Conservation (phyloP, 495 filamentous ascomycete species). For the Darksidea phi region DNA sequence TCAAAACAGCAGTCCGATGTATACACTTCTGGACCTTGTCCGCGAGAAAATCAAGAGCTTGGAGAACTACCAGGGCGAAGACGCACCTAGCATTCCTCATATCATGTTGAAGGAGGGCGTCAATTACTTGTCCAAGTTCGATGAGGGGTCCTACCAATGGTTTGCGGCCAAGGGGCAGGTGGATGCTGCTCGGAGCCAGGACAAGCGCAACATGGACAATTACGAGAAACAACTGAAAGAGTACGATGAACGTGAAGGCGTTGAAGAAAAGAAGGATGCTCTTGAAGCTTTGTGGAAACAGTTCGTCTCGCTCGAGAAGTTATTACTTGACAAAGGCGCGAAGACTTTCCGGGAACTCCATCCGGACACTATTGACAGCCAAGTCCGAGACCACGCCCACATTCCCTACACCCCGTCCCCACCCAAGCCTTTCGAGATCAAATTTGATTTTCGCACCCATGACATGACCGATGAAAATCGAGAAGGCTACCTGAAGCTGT, state of each 20-base stretch:
- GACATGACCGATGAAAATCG: conserved; percentile 54
- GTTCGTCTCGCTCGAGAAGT: conserved; percentile 54
- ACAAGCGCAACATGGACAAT: conserved; percentile 30
- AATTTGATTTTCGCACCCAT: conserved; percentile 44
- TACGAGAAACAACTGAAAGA: conserved; percentile 39
- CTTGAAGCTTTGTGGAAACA: conserved; percentile 50
- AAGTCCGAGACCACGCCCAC: conserved; percentile 34
- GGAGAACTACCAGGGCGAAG: conserved; percentile 45
- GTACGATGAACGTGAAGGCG: conserved; percentile 40
- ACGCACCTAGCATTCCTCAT: conserved; percentile 16
- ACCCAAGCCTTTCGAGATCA: conserved; percentile 47
- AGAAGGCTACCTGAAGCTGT: conserved; percentile 58
- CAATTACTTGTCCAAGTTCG: conserved; percentile 48
- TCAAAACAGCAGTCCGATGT: neutral
- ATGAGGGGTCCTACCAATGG: conserved; percentile 54
- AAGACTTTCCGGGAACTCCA: conserved; percentile 65
- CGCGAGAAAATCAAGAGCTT: conserved; percentile 50
- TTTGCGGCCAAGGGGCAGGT: conserved; percentile 48
- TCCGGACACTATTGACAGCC: conserved; percentile 46
- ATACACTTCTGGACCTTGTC: conserved; percentile 55
- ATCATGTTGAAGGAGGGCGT: conserved; percentile 40
- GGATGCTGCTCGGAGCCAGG: conserved; percentile 18
- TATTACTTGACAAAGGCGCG: conserved; percentile 56
- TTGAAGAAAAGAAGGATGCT: conserved; percentile 53
- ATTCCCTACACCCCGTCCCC: neutral